Evolutionary conservation across 2,329 filamentous ascomycete genomes (phyloP).

Genomic region (Penicillium griseofulvum): DNA sequence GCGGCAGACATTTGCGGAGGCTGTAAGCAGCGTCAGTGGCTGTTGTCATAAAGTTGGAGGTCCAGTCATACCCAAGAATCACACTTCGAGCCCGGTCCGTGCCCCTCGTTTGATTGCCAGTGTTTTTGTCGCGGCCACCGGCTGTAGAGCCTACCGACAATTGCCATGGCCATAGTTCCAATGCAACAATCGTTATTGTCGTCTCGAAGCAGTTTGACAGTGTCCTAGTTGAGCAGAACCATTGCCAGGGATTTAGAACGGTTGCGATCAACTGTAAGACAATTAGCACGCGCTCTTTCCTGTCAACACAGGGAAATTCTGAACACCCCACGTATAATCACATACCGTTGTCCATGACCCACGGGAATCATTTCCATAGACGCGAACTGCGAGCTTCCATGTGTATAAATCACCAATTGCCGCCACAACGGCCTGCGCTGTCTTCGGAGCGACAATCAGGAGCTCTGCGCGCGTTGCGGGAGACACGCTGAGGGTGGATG

Average conservation of each 20-base stretch:
- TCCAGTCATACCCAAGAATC: constrained; percentile 26
- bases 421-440: constrained; percentile 74
- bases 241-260: constrained; percentile 84
- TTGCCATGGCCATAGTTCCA: constrained; percentile 85
- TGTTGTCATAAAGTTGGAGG: constrained; percentile 3
- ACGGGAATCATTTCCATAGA: constrained; percentile 65
- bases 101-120: constrained; percentile 8
- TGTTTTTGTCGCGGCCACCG: constrained; percentile 13
- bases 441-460: constrained; percentile 69
- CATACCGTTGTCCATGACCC: constrained; percentile 67
- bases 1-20: constrained; percentile 63
- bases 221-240: constrained; percentile 89
- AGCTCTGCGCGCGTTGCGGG: constrained; percentile 61
- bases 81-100: constrained; percentile 12
- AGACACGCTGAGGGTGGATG: constrained; percentile 54
- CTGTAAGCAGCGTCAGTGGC: constrained; percentile 35
- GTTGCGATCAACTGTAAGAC: constrained; percentile 64
- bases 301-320: neutral
- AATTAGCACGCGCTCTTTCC: constrained; percentile 17
- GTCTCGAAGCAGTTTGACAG: constrained; percentile 93
- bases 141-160: constrained; percentile 51
- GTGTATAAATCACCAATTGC: constrained; percentile 81
- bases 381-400: constrained; percentile 72
- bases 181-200: constrained; percentile 75
- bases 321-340: constrained; percentile 6